Evolutionary conservation across 768 basidiomycete genomes (phyloP).

Genomic region (Neoboletus magnificus): DNA sequence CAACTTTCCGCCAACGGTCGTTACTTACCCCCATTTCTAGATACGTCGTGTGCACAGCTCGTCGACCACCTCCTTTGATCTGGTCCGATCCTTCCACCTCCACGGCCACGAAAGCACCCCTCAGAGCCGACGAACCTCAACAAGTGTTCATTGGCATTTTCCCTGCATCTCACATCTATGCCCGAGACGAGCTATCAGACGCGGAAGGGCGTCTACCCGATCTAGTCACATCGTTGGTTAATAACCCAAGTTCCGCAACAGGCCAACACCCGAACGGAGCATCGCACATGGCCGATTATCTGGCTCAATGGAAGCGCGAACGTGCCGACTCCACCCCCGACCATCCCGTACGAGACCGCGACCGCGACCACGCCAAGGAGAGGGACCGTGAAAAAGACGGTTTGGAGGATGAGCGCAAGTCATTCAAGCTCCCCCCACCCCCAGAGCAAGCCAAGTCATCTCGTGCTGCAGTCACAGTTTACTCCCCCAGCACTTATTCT

Average conservation of each 20-base stretch:
- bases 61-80: slow-evolving; percentile 61
- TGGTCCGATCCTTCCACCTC: slow-evolving; percentile 59
- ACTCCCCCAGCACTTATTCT: slow-evolving; percentile 73
- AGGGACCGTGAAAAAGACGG: slow-evolving; percentile 63
- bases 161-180: slow-evolving; percentile 82
- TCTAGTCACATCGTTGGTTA: slow-evolving; percentile 56
- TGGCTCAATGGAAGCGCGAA: slow-evolving; percentile 43
- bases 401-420: slow-evolving; percentile 58
- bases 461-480: slow-evolving; percentile 68
- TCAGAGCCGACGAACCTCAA: slow-evolving; percentile 71
- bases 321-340: slow-evolving; percentile 28
- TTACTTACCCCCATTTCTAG: slow-evolving; percentile 36
- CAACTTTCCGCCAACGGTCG: neutral
- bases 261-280: slow-evolving; percentile 34
- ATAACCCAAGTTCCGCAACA: slow-evolving; percentile 29
- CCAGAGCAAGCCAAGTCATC: slow-evolving; percentile 74
- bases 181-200: slow-evolving; percentile 83
- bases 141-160: slow-evolving; percentile 95
- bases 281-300: slow-evolving; percentile 44
- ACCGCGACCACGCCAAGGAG: slow-evolving; percentile 36
- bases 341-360: slow-evolving; percentile 32
- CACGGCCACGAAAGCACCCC: slow-evolving; percentile 37
- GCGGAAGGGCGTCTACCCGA: slow-evolving; percentile 83
- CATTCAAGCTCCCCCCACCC: slow-evolving; percentile 69
- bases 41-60: slow-evolving; percentile 82